Evolutionary conservation across 2,329 filamentous ascomycete genomes (phyloP), one percentile per base, ranked within the genome.

Genomic region (Chaetothyriales sp.): DNA sequence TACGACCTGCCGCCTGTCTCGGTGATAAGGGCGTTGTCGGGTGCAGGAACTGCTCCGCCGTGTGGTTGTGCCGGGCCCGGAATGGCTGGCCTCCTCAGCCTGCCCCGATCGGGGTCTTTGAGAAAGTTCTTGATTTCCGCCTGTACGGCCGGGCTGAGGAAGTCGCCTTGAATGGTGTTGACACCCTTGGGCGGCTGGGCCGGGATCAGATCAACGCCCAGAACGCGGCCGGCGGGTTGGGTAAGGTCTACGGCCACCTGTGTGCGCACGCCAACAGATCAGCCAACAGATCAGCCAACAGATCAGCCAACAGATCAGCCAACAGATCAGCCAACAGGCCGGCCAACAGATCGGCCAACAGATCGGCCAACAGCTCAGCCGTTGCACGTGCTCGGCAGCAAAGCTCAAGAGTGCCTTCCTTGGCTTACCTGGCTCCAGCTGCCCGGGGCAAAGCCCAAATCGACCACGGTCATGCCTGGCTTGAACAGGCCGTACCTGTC

Each of bases 161-260:
- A 97, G 66, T 98, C 86, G 47, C 94, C 92, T 68, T 98, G 92
- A 52, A 98, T 89, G 1, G 88, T 88, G 25, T 86, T 89, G n/a
- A 94, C 89, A 19, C 92, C 92, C 62, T 78, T 81, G 0, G 92
- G 92, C 4, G 94, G 90, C 65, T 90, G 85, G 0, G 89, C 87
- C 4, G 92, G 92, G 58, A 98, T 88, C 49, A 98, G 78, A 66
- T 98, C 92, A 62, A 98, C 90, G 9, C 92, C 94, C 25, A 98
- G 73, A 10, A 98, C 82, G 44, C 84, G 80, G 7, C 89, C 89
- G 46, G 77, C 70, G 0, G 89, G 89, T 55, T 78, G 76, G 4
- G 87, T 94, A 49, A 81, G 78, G 55, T 87, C 84, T 33, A 85
- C 72, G 18, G 92, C 92, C 37, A 97, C 88, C 81, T 94, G 46